phyloP scores from a whole-genome alignment of 352 stramenopile species.

The Thraustochytrium sp. region DNA sequence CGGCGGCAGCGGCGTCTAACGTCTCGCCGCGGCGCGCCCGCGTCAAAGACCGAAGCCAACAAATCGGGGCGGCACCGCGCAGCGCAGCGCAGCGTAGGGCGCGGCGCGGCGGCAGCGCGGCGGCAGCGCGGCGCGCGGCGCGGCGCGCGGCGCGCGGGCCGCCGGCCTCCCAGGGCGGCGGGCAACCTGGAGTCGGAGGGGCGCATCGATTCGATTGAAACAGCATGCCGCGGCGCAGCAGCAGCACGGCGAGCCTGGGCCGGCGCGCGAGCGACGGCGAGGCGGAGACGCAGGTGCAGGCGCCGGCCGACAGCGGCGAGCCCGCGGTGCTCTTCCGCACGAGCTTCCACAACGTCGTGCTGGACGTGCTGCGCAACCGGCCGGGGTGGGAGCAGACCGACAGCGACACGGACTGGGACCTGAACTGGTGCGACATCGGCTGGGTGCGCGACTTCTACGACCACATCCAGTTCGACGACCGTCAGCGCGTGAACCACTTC shows the following conservation, averaged over 20 bases:
- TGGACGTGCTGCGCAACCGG: conserved; percentile 63
- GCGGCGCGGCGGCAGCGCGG: no score
- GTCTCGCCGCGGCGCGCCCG: no score
- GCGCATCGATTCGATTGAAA: no score
- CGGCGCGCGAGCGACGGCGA: background rate
- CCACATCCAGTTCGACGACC: conserved; percentile 52
- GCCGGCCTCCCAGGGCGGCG: no score
- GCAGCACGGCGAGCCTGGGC: conserved; percentile 12
- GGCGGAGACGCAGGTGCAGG: background rate
- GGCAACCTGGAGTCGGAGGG: no score
- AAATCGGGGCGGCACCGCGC: no score
- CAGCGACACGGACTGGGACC: conserved; percentile 60
- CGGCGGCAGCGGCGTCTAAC: no score
- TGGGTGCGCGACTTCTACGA: conserved; percentile 64
- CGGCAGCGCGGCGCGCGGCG: no score
- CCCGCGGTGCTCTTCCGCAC: background rate
- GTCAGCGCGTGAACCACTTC: conserved; percentile 81
- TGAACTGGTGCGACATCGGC: conserved; percentile 72
- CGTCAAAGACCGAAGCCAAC: no score
- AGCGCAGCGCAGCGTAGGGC: no score
- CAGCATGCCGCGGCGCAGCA: background rate
- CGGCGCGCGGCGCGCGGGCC: no score
- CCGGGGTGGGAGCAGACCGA: conserved; percentile 67
- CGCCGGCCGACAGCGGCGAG: background rate
- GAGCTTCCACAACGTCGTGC: conserved; percentile 65